These are phyloP conservation scores for Vigna trinervia DNA, from an alignment of 306 rosid species.

Conservation along the genomic window DNA sequence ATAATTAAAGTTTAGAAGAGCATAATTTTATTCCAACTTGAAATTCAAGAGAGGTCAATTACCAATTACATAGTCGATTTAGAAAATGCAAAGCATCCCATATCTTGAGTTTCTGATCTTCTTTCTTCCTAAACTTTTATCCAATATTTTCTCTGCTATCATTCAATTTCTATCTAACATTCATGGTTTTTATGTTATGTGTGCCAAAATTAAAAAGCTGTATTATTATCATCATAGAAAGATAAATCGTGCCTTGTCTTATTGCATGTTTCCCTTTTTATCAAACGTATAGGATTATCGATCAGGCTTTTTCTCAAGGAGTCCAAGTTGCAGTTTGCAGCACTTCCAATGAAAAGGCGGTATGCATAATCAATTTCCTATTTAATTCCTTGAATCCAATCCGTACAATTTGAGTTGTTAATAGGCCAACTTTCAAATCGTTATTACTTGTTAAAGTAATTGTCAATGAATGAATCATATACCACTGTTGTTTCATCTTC, in stretches of 20 bases:
- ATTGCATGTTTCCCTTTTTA: constrained; percentile 39
- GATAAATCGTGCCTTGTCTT: constrained; percentile 22
- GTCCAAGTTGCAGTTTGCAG: constrained; percentile 98
- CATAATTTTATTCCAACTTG: constrained; percentile 12
- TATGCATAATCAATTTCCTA: constrained; percentile 64
- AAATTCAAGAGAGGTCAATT: constrained; percentile 24
- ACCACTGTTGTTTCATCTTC: constrained; percentile 20
- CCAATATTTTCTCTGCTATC: background rate
- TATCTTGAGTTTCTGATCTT: constrained; percentile 22
- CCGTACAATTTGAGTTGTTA: background rate
- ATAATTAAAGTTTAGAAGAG: background rate
- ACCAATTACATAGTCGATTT: constrained; percentile 7
- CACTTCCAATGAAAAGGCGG: constrained; percentile 99
- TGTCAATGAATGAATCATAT: constrained; percentile 25
- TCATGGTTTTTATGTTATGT: constrained; percentile 1
- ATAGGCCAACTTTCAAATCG: constrained; percentile 12
- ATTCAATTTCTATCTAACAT: background rate
- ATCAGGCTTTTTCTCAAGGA: constrained; percentile 88
- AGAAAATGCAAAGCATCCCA: background rate
- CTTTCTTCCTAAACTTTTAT: background rate
- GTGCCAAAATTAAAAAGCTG: constrained; percentile 8
- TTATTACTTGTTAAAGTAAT: constrained; percentile 19
- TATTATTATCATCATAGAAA: constrained; percentile 10
- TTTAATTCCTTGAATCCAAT: constrained; percentile 43
- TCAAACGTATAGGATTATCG: constrained; percentile 72